Base-by-base conservation (phyloP, 139 green algal genomes). In the Chlamydomonas schloesseri region DNA sequence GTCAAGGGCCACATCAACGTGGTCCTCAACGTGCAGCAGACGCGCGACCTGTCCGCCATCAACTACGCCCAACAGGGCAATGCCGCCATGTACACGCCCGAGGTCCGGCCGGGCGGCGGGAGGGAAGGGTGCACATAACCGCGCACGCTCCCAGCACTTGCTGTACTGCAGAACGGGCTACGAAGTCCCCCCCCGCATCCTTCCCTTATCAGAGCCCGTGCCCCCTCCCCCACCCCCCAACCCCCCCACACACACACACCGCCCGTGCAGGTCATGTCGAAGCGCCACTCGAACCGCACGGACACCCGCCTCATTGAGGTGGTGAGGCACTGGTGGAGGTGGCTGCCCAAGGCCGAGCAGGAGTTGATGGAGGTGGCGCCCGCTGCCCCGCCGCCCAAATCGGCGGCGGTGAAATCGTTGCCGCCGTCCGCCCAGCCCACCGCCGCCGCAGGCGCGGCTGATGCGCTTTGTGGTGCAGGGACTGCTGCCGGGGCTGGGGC, bases 301-400 rank as follows among this genome's bases (percentile, higher is more conserved):
- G 37, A 83, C 76, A 37, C 76, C 0, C 13, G 28, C 9, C 23
- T 83, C 23, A 28, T 73, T 26, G 62, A 73, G 37, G 60, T 37
- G 24, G 26, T 73, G 37, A 11, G 60, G 13, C 17, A 36, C 36
- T 83, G 76, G 76, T 83, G 76, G 76, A 34, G 37, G 17, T 83
- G 76, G 76, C 76, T 83, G 62, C 76, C 76, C 33, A 82, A 82
- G 36, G 75, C 34, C 23, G 33, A 82, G 57, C 36, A 36, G n/a
- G 62, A 24, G 29, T 31, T 81, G 72, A 47, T 79, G 28, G 37
- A 9, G 14, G 72, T 79, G 24, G 72, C 33, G 55, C 42, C 55
- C 55, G 55, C 55, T 62, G 55, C 18, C 37, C 14, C 34, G 4
- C 2, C 70, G 0, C 70, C 0, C 36, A 8, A 13, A 75, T 50